A percentile compares a stretch with the other conserved stretches of the same genome.
Evolutionary conservation across 129 eudicot species (phyloP).

Genomic region (Lactuca sativa): DNA sequence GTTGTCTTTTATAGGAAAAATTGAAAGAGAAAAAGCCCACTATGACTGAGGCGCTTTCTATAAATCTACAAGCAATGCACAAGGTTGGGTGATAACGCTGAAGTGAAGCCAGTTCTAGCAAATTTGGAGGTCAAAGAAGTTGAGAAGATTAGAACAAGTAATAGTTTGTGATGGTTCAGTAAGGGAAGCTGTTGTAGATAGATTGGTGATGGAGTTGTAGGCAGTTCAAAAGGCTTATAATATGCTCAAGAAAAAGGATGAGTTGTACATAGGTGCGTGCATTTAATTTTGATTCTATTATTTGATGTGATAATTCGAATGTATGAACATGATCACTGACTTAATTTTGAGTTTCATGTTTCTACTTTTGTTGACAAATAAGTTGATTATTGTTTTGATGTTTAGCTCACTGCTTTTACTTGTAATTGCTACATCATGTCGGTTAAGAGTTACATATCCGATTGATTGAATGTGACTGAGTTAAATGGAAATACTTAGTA

Average conservation of each 20-base stretch:
- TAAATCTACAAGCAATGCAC: conserved; percentile 66
- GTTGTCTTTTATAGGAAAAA: conserved; percentile 67
- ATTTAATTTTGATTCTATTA: neutral
- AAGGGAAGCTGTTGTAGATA: conserved; percentile 73
- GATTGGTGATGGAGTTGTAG: conserved; percentile 58
- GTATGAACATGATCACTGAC: too few relatives aligned
- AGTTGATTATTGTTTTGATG: too few relatives aligned
- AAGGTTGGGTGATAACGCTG: conserved; percentile 23
- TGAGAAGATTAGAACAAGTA: conserved; percentile 26
- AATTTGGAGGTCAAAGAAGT: conserved; percentile 19
- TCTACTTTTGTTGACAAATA: too few relatives aligned
- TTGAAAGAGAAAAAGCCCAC: conserved; percentile 98
- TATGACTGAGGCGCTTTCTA: conserved; percentile 68
- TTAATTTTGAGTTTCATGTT: too few relatives aligned
- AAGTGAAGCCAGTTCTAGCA: conserved; percentile 18
- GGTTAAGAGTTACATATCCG: too few relatives aligned
- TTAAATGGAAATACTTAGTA: too few relatives aligned
- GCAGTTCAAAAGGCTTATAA: conserved; percentile 75
- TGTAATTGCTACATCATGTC: too few relatives aligned
- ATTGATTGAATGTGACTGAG: too few relatives aligned
- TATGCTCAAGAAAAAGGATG: conserved; percentile 47
- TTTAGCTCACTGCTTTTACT: too few relatives aligned
- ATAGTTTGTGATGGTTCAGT: conserved; percentile 43
- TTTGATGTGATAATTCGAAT: neutral
- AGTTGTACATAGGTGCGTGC: neutral